These are phyloP conservation scores for Colletotrichum cuscutae DNA, from an alignment of 2,329 filamentous ascomycete genomes.

Conservation along the genomic window DNA sequence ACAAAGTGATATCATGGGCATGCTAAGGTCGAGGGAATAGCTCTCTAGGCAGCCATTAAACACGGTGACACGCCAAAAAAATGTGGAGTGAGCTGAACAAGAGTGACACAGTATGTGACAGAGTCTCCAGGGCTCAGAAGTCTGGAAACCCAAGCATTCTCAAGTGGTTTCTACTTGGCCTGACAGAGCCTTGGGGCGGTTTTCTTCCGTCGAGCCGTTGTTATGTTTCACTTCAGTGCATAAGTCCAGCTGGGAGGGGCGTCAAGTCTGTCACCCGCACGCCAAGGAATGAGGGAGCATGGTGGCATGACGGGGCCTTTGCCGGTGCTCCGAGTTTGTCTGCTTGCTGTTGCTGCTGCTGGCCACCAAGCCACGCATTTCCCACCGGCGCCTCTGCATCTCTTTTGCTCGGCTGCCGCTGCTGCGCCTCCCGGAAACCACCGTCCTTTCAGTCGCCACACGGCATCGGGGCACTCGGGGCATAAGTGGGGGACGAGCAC, in stretches of 20 bases:
- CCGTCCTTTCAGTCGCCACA: background rate
- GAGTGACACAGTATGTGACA: background rate
- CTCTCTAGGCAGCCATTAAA: background rate
- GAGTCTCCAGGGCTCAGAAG: background rate
- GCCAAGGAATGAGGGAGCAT: background rate
- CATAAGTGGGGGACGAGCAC: constrained; percentile 5
- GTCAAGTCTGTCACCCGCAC: background rate
- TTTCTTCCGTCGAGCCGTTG: background rate
- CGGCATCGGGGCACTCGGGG: constrained; percentile 12
- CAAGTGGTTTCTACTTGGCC: background rate
- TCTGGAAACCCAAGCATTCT: background rate
- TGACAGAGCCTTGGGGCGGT: background rate
- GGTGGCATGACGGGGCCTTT: background rate
- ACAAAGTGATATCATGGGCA: constrained; percentile 12
- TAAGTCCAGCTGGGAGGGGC: background rate
- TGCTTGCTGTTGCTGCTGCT: background rate
- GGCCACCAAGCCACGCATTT: background rate
- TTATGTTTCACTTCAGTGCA: background rate
- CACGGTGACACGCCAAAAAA: background rate
- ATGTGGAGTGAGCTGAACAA: background rate
- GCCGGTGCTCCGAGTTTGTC: constrained; percentile 4
- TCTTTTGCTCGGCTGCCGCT: background rate
- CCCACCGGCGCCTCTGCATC: background rate
- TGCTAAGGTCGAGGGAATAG: background rate
- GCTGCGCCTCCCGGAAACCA: constrained; percentile 15